Percentiles rank a stretch among this genome's conserved stretches.
Evolutionary conservation across 129 eudicot genomes (phyloP).

Genomic region (Ambrosia artemisiifolia): DNA sequence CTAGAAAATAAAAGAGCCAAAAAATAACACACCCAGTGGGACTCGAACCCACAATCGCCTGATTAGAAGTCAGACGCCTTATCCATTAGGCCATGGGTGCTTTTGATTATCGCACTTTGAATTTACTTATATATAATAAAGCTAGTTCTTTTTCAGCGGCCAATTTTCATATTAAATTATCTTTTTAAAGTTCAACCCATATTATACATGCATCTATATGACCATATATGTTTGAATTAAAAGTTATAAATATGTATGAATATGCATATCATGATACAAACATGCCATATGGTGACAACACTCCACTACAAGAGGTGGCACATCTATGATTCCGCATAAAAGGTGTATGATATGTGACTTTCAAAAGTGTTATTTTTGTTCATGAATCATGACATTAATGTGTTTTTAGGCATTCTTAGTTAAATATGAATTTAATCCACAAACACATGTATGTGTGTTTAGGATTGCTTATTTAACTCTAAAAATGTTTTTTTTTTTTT

Average conservation of each 20-base stretch:
- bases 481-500: no score
- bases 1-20: background rate
- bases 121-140: background rate
- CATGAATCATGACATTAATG: no score
- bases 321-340: no score
- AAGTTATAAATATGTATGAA: background rate
- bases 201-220: background rate
- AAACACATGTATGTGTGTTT: no score
- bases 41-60: constrained; percentile 99
- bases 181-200: background rate
- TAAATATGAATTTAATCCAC: no score
- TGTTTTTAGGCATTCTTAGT: no score
- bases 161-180: background rate
- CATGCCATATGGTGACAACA: no score
- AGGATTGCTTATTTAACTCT: no score
- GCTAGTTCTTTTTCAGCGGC: background rate
- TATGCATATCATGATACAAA: no score
- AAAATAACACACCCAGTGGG: constrained; percentile 78
- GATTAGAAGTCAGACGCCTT: constrained; percentile 99
- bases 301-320: no score
- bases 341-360: no score
- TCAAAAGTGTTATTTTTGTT: no score
- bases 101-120: background rate
- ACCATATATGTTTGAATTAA: background rate
- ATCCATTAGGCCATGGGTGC: constrained; percentile 99